Conservation (phyloP, 2,329 filamentous ascomycete species). For the Venturia asperata region DNA sequence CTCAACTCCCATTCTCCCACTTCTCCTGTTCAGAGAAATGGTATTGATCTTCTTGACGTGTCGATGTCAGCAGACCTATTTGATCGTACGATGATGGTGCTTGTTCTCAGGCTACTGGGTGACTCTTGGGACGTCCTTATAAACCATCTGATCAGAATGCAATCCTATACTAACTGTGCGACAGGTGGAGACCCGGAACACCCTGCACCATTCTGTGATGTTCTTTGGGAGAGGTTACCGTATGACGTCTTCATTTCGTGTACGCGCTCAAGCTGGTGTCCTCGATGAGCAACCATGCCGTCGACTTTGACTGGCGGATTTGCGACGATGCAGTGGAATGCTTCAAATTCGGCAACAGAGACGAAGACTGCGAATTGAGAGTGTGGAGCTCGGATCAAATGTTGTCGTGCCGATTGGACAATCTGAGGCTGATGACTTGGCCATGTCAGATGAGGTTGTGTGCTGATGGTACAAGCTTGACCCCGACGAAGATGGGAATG, state of each 20-base stretch:
- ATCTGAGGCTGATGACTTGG: not conserved
- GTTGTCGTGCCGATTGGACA: not conserved
- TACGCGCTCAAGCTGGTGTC: constrained; percentile 3
- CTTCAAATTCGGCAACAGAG: not conserved
- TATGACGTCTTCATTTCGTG: not conserved
- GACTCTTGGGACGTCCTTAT: not conserved
- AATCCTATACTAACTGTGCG: not conserved
- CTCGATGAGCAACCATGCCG: not conserved
- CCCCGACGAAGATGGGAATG: not conserved
- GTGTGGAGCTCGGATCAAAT: not conserved
- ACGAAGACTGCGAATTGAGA: not conserved
- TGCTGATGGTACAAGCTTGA: not conserved
- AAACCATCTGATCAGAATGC: not conserved
- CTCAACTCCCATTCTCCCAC: too few relatives aligned
- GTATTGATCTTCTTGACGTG: too few relatives aligned
- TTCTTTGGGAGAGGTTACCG: not conserved
- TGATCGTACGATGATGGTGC: too few relatives aligned
- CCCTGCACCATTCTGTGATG: not conserved
- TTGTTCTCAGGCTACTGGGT: not conserved
- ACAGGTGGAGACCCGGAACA: not conserved
- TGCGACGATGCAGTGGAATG: not conserved
- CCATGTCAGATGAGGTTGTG: not conserved
- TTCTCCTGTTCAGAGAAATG: too few relatives aligned
- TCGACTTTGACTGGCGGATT: constrained; percentile 1
- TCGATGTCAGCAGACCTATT: too few relatives aligned